phyloP scores from a whole-genome alignment of 108 stramenopile genomes.

The Mayamaea pseudoterrestris region DNA sequence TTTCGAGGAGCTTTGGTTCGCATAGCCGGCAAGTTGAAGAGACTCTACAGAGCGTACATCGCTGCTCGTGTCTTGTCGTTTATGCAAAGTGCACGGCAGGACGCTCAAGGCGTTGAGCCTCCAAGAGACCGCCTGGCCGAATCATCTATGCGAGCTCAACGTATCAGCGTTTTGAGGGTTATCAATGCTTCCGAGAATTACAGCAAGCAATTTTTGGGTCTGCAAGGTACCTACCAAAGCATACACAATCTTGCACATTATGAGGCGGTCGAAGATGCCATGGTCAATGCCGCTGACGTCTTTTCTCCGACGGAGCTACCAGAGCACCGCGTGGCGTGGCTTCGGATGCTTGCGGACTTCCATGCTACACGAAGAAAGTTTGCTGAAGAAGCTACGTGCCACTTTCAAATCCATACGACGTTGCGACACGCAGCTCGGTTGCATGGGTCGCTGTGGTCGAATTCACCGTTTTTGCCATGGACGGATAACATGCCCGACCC shows the following conservation, averaged over 20 bases:
- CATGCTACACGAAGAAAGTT: constrained; percentile 54
- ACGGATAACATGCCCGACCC: constrained; percentile 45
- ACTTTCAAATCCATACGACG: constrained; percentile 66
- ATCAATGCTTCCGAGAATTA: constrained; percentile 67
- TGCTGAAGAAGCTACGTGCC: constrained; percentile 83
- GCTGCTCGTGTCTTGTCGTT: constrained; percentile 74
- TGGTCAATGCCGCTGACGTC: constrained; percentile 73
- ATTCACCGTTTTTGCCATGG: constrained; percentile 80
- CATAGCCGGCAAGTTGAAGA: constrained; percentile 77
- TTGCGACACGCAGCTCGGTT: constrained; percentile 53
- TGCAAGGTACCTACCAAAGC: constrained; percentile 32
- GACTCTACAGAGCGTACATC: constrained; percentile 68
- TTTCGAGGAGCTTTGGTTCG: constrained; percentile 69
- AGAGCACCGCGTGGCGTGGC: constrained; percentile 71
- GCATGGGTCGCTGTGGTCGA: constrained; percentile 70
- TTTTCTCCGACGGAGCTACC: constrained; percentile 83
- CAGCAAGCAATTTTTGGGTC: constrained; percentile 75
- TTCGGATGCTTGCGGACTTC: constrained; percentile 74
- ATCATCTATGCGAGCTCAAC: constrained; percentile 38
- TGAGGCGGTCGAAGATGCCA: constrained; percentile 82
- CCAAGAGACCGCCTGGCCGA: constrained; percentile 20
- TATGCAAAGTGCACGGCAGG: constrained; percentile 20
- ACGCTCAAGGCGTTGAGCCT: constrained; percentile 11
- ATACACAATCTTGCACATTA: constrained; percentile 49
- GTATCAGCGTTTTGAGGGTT: constrained; percentile 65